Base-by-base conservation (phyloP, 345 rosid species). In the Boechera retrofracta region DNA sequence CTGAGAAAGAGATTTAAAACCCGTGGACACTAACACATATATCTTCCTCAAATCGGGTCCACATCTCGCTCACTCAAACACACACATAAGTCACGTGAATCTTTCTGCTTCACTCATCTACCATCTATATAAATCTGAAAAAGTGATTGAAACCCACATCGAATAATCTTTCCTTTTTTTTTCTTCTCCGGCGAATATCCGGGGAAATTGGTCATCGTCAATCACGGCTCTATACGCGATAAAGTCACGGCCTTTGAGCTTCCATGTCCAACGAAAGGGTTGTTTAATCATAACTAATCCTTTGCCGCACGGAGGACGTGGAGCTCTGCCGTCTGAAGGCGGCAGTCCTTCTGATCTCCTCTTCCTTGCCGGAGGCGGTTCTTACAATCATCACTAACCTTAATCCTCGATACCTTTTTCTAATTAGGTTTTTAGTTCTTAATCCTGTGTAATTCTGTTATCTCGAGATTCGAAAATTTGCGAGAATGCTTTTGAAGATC, bases 231-330 rank as follows among this genome's bases (percentile, higher is more conserved):
- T 76, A 21, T 21, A 69, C 70, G 64, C 70, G 57, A 63, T 42
- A 58, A 47, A 57, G 0, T 61, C 70, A 52, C 57, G 75, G 10
- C 39, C 10, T 53, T 16, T 44, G 38, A 69, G 75, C 58, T 62
- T 24, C 28, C 57, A 62, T 63, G 75, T 54, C 70, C 49, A 10
- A 11, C 64, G 64, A 5, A 62, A 76, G 80, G 70, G 32, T 69
- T 76, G n/a, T 69, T 76, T 69, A n/a, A 54, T 44, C 58, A 91
- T 79, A 76, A 85, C 86, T 84, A 87, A 83, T 89, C 97, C 97
- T 85, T 93, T 88, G 85, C 96, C 96, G 87, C 99, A 96, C 98
- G 99, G 99, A 60, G 98, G 99, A 80, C 97, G 98, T 81, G 99
- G 99, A 73, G 98, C 99, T 77, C 84, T 93, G 91, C 99, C 99